These are phyloP conservation scores for Eragrostis tef DNA, from an alignment of 202 grass and related monocot genomes.

Conservation along the genomic window DNA sequence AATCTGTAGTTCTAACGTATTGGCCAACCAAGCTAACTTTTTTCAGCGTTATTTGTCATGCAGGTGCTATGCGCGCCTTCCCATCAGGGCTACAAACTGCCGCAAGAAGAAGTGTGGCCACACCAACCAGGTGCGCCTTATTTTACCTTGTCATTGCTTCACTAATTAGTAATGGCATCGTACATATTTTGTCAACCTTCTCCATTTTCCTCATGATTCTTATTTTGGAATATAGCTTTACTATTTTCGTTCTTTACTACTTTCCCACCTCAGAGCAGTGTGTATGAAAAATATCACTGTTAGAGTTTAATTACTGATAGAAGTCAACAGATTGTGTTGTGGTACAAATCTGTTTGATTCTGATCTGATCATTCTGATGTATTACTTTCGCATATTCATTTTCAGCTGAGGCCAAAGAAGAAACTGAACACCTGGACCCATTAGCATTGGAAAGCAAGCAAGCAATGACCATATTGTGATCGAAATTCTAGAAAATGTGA, in stretches of 20 bases:
- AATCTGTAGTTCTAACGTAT: no score
- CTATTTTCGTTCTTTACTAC: not conserved
- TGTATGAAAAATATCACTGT: not conserved
- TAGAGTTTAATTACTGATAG: not conserved
- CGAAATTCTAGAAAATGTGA: not conserved
- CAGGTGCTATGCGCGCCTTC: constrained; percentile 54
- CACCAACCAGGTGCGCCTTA: constrained; percentile 44
- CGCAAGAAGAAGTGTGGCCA: constrained; percentile 57
- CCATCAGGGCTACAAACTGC: constrained; percentile 52
- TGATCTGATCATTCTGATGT: not conserved
- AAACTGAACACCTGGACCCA: constrained; percentile 19
- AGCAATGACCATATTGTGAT: no score
- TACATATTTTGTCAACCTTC: not conserved
- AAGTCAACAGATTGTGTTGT: not conserved
- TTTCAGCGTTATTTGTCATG: not conserved
- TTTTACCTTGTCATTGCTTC: not conserved
- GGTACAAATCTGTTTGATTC: not conserved
- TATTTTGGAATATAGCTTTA: no score
- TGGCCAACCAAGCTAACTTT: not conserved
- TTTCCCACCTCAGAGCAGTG: no score
- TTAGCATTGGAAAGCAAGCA: not conserved
- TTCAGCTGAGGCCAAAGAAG: constrained; percentile 57
- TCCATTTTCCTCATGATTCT: not conserved
- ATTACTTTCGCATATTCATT: not conserved
- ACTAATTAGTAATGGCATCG: not conserved